phyloP scores from a whole-genome alignment of 495 filamentous ascomycete species.

The Hypomontagnella monticulosa region DNA sequence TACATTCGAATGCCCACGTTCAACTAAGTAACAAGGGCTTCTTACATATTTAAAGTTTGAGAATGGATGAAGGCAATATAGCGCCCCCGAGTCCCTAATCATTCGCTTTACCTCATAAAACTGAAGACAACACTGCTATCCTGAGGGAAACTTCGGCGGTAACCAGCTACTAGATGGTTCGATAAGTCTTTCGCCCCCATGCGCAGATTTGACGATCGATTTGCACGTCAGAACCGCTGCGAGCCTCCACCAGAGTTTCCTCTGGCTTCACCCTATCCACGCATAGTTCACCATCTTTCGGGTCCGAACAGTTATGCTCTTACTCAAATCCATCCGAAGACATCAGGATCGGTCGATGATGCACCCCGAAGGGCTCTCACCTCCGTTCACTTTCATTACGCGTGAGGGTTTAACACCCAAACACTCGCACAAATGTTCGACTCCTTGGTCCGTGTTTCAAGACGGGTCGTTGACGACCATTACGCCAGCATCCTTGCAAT shows the following conservation, averaged over 20 bases:
- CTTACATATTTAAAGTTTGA: constrained; percentile 16
- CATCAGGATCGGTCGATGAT: constrained; percentile 14
- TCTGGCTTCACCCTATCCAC: constrained; percentile 14
- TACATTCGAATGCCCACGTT: constrained; percentile 14
- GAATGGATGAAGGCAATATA: constrained; percentile 14
- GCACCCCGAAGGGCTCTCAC: constrained; percentile 9
- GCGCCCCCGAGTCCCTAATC: constrained; percentile 13
- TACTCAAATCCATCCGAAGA: constrained; percentile 15
- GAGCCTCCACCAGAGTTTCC: constrained; percentile 13
- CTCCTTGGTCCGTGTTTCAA: constrained; percentile 11
- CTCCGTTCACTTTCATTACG: constrained; percentile 13
- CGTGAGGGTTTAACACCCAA: constrained; percentile 9
- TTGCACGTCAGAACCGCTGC: constrained; percentile 13
- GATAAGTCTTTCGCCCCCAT: constrained; percentile 14
- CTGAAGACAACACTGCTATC: constrained; percentile 14
- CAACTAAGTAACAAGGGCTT: constrained; percentile 14
- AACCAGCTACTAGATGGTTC: constrained; percentile 14
- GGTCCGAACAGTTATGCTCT: constrained; percentile 13
- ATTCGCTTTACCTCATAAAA: constrained; percentile 15
- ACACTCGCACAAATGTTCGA: constrained; percentile 11
- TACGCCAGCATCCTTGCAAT: constrained; percentile 11
- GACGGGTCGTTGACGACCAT: constrained; percentile 11
- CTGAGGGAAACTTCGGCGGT: constrained; percentile 13
- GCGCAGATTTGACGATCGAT: constrained; percentile 14
- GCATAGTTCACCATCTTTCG: constrained; percentile 12